These are phyloP conservation scores for Leptodontidium sp. DNA, from an alignment of 2,329 filamentous ascomycete species.

Conservation along the genomic window DNA sequence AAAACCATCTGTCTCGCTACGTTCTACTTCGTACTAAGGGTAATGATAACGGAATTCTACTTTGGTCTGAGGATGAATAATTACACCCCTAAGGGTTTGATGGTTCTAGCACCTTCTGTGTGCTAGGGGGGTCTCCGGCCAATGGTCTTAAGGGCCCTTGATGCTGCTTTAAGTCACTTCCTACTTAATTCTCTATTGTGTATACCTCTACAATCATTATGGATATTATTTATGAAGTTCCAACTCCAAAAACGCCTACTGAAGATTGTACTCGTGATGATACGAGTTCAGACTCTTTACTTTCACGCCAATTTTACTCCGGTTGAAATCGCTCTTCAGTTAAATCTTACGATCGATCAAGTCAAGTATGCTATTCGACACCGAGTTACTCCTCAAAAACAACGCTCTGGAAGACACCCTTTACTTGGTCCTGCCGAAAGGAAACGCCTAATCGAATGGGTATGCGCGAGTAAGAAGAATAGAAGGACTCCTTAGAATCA, in stretches of 20 bases:
- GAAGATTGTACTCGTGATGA: conserved; percentile 25
- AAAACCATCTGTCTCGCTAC: too few species aligned
- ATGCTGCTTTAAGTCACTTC: too few species aligned
- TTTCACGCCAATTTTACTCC: conserved; percentile 25
- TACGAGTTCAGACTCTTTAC: conserved; percentile 30
- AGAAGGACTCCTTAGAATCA: conserved; percentile 22
- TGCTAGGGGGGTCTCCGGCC: too few species aligned
- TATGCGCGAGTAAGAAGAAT: conserved; percentile 30
- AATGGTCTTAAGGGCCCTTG: too few species aligned
- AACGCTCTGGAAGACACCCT: not conserved
- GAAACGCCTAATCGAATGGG: conserved; percentile 30
- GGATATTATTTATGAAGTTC: not conserved
- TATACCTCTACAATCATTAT: not conserved
- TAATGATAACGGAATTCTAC: too few species aligned
- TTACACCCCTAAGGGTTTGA: too few species aligned
- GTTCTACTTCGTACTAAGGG: too few species aligned
- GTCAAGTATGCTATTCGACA: conserved; percentile 29
- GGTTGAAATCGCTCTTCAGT: conserved; percentile 28
- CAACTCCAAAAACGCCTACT: not conserved
- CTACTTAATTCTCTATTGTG: too few species aligned
- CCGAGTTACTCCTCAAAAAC: conserved; percentile 33
- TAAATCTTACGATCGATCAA: conserved; percentile 22
- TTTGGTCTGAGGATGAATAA: too few species aligned
- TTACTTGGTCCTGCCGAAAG: conserved; percentile 28
- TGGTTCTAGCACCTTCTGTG: too few species aligned